phyloP scores from a whole-genome alignment of 805 yeast genomes.

The Sugiyamaella mastotermitis region DNA sequence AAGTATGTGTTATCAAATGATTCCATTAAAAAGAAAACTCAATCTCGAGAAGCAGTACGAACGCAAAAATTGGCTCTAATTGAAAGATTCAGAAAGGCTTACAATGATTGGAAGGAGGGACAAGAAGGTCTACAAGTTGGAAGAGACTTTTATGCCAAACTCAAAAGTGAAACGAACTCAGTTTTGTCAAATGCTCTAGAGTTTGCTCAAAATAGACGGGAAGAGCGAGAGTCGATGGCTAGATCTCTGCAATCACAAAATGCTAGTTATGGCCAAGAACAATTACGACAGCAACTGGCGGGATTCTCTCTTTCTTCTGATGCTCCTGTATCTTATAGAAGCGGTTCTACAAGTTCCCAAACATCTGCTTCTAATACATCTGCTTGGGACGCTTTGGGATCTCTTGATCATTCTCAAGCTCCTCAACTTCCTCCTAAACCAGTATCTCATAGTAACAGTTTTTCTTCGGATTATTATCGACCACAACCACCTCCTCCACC shows the following conservation, averaged over 20 bases:
- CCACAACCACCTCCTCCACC: constrained; percentile 13
- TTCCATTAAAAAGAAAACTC: constrained; percentile 37
- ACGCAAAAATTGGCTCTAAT: constrained; percentile 33
- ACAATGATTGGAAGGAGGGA: constrained; percentile 53
- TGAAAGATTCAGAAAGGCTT: constrained; percentile 42
- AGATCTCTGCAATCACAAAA: neutral
- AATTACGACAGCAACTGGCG: constrained; percentile 14
- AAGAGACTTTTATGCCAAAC: constrained; percentile 51
- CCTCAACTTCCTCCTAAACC: constrained; percentile 24
- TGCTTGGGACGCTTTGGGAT: neutral
- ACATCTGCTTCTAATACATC: neutral
- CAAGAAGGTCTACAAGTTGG: constrained; percentile 58
- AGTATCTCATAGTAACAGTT: constrained; percentile 5
- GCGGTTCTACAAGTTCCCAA: neutral
- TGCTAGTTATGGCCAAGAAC: constrained; percentile 11
- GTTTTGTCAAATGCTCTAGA: constrained; percentile 17
- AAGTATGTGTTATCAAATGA: constrained; percentile 40
- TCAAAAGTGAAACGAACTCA: constrained; percentile 20
- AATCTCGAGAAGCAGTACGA: constrained; percentile 32
- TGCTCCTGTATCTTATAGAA: neutral
- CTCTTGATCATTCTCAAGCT: neutral
- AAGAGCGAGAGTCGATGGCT: constrained; percentile 13
- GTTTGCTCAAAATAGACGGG: constrained; percentile 17
- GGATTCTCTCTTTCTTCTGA: constrained; percentile 10
- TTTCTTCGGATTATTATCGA: constrained; percentile 2